Evolutionary conservation across 31 red algal species (phyloP).

Genomic region (Asparagopsis taxiformis): DNA sequence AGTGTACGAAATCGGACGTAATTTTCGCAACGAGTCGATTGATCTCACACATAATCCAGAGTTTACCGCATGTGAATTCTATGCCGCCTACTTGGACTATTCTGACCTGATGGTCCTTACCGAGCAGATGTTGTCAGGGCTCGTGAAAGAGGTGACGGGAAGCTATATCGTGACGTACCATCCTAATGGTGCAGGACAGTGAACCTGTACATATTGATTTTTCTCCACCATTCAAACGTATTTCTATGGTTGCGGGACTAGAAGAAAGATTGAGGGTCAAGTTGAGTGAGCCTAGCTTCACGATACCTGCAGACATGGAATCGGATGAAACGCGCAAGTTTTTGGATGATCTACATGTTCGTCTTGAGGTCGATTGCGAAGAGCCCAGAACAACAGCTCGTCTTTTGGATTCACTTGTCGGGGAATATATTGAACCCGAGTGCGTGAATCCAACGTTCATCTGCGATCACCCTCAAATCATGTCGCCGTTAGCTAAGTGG

Average conservation of each 20-base stretch:
- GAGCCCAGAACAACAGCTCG: slow-evolving; percentile 83
- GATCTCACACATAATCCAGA: slow-evolving; percentile 98
- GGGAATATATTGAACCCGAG: slow-evolving; percentile 87
- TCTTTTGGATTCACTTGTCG: slow-evolving; percentile 88
- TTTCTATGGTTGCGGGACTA: slow-evolving; percentile 88
- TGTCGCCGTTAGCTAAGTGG: slow-evolving; percentile 96
- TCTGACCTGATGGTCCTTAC: slow-evolving; percentile 91
- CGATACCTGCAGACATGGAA: slow-evolving; percentile 62
- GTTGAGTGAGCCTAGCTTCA: slow-evolving; percentile 30
- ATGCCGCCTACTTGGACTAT: slow-evolving; percentile 97
- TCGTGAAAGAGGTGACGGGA: slow-evolving; percentile 83
- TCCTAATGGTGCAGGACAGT: slow-evolving; percentile 70
- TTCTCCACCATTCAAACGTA: slow-evolving; percentile 81
- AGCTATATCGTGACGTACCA: slow-evolving; percentile 73
- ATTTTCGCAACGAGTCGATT: slow-evolving; percentile 98
- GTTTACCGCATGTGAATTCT: slow-evolving; percentile 99
- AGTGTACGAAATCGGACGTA: slow-evolving; percentile 95
- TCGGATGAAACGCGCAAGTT: slow-evolving; percentile 34
- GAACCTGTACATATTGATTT: slow-evolving; percentile 85
- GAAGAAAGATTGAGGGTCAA: slow-evolving; percentile 50
- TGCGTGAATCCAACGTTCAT: slow-evolving; percentile 97
- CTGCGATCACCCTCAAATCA: slow-evolving; percentile 96
- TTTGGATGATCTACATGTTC: slow-evolving; percentile 63
- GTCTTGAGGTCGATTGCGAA: slow-evolving; percentile 70
- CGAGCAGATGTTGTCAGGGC: slow-evolving; percentile 74